Conservation (phyloP, 129 eudicot genomes). For the Pulicaria dysenterica region DNA sequence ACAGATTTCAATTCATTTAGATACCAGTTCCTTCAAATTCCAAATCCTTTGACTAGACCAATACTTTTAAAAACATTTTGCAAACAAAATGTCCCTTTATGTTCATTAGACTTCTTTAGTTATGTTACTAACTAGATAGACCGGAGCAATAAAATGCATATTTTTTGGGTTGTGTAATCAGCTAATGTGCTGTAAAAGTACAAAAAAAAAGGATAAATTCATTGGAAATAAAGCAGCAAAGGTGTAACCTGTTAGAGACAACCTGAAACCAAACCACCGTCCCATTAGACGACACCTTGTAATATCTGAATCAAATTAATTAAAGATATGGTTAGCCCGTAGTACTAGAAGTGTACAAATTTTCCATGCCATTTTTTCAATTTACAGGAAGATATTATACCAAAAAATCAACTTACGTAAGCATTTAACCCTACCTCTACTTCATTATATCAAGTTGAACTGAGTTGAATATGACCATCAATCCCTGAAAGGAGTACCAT, state of each 20-base stretch:
- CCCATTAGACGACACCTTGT: constrained; percentile 80
- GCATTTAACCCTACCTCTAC: constrained; percentile 14
- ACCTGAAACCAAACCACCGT: constrained; percentile 99
- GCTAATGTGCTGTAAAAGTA: neutral
- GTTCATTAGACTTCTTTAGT: neutral
- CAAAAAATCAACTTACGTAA: constrained; percentile 9
- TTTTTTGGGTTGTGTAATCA: neutral
- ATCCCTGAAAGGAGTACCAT: constrained; percentile 9
- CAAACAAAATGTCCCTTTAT: neutral
- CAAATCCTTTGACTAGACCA: too few species aligned
- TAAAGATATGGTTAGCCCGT: constrained; percentile 23
- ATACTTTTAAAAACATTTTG: too few species aligned
- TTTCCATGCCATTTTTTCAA: constrained; percentile 18
- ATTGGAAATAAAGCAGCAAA: constrained; percentile 33
- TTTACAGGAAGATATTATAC: neutral
- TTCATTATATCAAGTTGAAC: constrained; percentile 17
- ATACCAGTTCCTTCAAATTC: too few species aligned
- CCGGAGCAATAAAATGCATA: constrained; percentile 2
- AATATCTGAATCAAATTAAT: constrained; percentile 61
- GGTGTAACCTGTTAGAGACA: constrained; percentile 82
- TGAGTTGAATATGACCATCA: neutral
- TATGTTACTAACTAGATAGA: constrained; percentile 9
- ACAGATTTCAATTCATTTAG: too few species aligned
- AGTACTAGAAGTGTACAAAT: constrained; percentile 1
- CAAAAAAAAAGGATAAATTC: constrained; percentile 3